These are phyloP conservation scores for Boletus sp. DNA, from an alignment of 768 basidiomycete species.

Conservation along the genomic window DNA sequence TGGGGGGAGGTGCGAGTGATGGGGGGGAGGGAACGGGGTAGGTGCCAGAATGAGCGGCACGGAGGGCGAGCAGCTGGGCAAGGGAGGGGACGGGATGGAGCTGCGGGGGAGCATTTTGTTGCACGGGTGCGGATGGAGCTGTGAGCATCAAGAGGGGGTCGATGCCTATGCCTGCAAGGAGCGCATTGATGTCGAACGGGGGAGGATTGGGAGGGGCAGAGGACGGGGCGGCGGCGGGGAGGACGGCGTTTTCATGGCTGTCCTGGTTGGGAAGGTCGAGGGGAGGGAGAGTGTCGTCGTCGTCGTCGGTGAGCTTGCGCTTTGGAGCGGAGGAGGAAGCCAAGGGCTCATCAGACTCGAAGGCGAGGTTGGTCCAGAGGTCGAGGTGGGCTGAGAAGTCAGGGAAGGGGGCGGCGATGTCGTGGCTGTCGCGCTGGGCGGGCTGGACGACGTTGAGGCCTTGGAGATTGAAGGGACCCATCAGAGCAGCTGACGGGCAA, in stretches of 20 bases:
- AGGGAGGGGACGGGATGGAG: slow-evolving; percentile 48
- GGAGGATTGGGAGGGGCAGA: slow-evolving; percentile 32
- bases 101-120: slow-evolving; percentile 24
- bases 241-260: slow-evolving; percentile 58
- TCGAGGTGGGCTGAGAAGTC: slow-evolving; percentile 78
- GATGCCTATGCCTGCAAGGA: slow-evolving; percentile 39
- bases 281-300: slow-evolving; percentile 36
- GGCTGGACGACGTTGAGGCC: slow-evolving; percentile 81
- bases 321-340: slow-evolving; percentile 33
- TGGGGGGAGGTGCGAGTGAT: slow-evolving; percentile 15
- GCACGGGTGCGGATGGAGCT: slow-evolving; percentile 25
- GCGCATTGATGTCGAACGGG: slow-evolving; percentile 43
- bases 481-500: slow-evolving; percentile 18
- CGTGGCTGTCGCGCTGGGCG: slow-evolving; percentile 41
- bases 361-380: slow-evolving; percentile 81
- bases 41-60: slow-evolving; percentile 38
- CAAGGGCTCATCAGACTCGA: slow-evolving; percentile 73
- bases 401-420: slow-evolving; percentile 63
- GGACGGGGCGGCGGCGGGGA: slow-evolving; percentile 40
- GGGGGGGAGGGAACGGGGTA: slow-evolving; percentile 19
- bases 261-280: slow-evolving; percentile 43
- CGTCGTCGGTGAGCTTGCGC: slow-evolving; percentile 33
- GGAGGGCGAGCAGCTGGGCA: slow-evolving; percentile 67
- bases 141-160: slow-evolving; percentile 41
- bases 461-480: slow-evolving; percentile 66